phyloP scores from a whole-genome alignment of 2,329 filamentous ascomycete species.

The Talaromyces sp. region DNA sequence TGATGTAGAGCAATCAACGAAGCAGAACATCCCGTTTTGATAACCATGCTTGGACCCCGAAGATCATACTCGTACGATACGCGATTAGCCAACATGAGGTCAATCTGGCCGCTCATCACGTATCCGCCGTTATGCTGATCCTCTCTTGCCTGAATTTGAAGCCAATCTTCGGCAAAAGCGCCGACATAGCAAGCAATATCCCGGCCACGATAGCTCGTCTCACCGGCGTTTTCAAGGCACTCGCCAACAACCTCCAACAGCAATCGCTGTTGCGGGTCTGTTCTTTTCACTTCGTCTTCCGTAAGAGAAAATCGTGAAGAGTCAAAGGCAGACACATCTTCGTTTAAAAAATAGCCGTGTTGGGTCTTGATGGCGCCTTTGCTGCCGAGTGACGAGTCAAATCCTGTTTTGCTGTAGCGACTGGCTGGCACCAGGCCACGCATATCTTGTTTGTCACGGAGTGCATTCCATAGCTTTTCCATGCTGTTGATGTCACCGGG shows the following conservation, averaged over 20 bases:
- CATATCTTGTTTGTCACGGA: no score
- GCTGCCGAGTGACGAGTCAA: no score
- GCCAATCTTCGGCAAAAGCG: background rate
- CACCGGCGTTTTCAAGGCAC: conserved; percentile 16
- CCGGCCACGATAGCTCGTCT: conserved; percentile 10
- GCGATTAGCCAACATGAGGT: conserved; percentile 29
- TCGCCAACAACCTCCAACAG: conserved; percentile 12
- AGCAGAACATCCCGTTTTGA: conserved; percentile 7
- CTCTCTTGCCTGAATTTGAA: background rate
- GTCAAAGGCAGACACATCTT: no score
- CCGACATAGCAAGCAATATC: conserved; percentile 5
- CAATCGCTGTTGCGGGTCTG: conserved; percentile 22
- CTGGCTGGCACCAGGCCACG: no score
- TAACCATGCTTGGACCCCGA: conserved; percentile 24
- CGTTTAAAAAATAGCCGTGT: no score
- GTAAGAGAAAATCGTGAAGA: background rate
- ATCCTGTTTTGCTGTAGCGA: no score
- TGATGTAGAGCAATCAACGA: no score
- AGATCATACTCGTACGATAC: conserved; percentile 36
- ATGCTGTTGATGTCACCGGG: no score
- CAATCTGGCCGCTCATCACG: conserved; percentile 26
- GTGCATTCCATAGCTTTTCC: no score
- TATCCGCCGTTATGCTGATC: background rate
- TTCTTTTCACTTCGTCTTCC: background rate
- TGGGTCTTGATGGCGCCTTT: no score